Evolutionary conservation across 768 basidiomycete species (phyloP).

Genomic region (Termitomyces sp.): DNA sequence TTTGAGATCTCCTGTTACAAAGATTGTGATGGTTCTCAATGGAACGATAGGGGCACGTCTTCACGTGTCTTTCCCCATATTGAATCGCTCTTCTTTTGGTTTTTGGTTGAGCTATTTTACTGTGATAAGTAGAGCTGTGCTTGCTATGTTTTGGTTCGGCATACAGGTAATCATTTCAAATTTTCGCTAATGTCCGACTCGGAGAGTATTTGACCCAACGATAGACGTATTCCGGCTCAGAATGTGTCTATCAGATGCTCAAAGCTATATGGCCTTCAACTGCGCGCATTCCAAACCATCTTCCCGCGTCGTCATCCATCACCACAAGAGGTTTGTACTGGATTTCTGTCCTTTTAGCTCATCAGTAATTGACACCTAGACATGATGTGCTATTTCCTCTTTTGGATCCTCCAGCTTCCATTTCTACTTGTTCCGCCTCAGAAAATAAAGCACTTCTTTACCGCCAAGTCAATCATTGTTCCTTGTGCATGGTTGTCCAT

Average conservation of each 20-base stretch:
- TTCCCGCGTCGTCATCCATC: slow-evolving; percentile 53
- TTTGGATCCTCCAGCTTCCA: slow-evolving; percentile 75
- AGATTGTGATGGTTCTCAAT: slow-evolving; percentile 58
- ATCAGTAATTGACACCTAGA: slow-evolving; percentile 29
- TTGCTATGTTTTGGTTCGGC: slow-evolving; percentile 82
- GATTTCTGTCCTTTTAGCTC: neutral
- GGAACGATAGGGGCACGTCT: slow-evolving; percentile 82
- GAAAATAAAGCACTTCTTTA: slow-evolving; percentile 72
- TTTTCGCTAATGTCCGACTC: neutral
- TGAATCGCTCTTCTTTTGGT: slow-evolving; percentile 82
- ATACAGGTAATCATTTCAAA: slow-evolving; percentile 44
- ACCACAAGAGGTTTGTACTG: slow-evolving; percentile 49
- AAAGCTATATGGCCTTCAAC: slow-evolving; percentile 82
- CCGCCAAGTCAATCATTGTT: slow-evolving; percentile 62
- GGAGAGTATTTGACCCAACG: neutral
- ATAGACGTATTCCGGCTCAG: slow-evolving; percentile 56
- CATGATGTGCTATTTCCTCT: slow-evolving; percentile 71
- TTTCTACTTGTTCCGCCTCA: slow-evolving; percentile 76
- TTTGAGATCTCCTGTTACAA: neutral
- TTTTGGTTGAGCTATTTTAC: slow-evolving; percentile 89
- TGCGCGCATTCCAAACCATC: slow-evolving; percentile 58
- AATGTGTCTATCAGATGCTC: slow-evolving; percentile 79
- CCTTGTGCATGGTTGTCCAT: slow-evolving; percentile 66
- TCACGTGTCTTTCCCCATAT: slow-evolving; percentile 69
- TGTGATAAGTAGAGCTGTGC: slow-evolving; percentile 75